Conservation (phyloP, 163 green algal species). For the Scenedesmus sp. region DNA sequence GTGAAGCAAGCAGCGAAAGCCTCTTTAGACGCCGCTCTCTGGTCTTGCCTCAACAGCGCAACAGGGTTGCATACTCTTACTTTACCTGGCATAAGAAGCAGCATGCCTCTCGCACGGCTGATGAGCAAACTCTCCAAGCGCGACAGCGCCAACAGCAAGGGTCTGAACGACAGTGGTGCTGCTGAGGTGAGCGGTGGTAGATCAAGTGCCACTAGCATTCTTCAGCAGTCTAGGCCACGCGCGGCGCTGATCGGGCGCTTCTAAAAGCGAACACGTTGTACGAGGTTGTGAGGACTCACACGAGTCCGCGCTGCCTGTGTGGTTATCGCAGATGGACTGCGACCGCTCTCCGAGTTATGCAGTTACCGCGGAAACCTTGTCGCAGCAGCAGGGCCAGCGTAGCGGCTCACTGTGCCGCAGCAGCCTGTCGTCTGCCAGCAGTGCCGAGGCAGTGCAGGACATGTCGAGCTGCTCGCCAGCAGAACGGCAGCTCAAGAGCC, state of each 20-base stretch:
- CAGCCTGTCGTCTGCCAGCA: neutral
- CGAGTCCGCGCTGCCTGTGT: neutral
- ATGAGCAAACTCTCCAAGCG: conserved; percentile 26
- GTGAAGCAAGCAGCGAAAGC: neutral
- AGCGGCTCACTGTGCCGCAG: neutral
- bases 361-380: neutral
- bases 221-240: neutral
- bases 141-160: neutral
- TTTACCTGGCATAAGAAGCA: neutral
- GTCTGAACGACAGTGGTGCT: neutral
- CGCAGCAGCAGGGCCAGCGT: neutral
- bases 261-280: neutral
- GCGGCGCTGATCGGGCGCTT: neutral
- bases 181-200: neutral
- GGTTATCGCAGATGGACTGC: neutral
- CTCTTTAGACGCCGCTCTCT: neutral
- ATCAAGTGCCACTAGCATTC: neutral
- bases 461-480: neutral
- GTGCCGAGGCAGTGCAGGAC: neutral
- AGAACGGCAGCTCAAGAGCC: neutral
- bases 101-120: conserved; percentile 22
- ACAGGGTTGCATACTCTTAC: neutral
- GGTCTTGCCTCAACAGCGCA: neutral
- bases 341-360: neutral
- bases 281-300: neutral